Conservation (phyloP, 257 asterid genomes). For the Thymus quinquecostatus region DNA sequence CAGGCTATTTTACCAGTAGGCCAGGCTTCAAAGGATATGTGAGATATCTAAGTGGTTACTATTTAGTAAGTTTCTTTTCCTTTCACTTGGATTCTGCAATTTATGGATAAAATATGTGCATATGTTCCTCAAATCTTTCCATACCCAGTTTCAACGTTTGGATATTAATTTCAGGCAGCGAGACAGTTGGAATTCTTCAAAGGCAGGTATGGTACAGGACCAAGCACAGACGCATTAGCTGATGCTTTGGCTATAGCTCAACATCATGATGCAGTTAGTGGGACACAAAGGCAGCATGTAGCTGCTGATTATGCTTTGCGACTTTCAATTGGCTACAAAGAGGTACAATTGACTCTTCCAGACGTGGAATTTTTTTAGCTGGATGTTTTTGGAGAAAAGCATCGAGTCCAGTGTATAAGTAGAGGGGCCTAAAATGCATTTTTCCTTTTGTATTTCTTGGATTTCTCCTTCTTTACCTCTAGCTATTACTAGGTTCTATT, state of each 20-base stretch:
- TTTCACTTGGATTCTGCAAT: conserved; percentile 29
- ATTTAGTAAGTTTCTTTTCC: conserved; percentile 50
- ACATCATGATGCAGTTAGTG: conserved; percentile 86
- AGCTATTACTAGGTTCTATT: conserved; percentile 1
- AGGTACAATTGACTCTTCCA: conserved; percentile 45
- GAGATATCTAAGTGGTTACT: conserved; percentile 71
- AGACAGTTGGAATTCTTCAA: conserved; percentile 69
- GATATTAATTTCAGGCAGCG: conserved; percentile 59
- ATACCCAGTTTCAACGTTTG: conserved; percentile 16
- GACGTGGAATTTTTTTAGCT: not conserved
- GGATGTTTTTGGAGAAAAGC: not conserved
- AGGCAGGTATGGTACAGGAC: conserved; percentile 60
- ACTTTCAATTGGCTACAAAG: conserved; percentile 64
- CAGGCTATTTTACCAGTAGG: conserved; percentile 85
- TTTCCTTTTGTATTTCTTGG: not conserved
- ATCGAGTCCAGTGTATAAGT: not conserved
- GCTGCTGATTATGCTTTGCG: conserved; percentile 83
- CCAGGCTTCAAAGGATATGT: conserved; percentile 77
- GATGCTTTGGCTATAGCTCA: conserved; percentile 85
- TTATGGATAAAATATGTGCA: not conserved
- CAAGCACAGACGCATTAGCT: conserved; percentile 64
- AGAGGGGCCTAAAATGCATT: not conserved
- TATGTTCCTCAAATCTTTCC: conserved; percentile 19
- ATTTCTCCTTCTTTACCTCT: conserved; percentile 26
- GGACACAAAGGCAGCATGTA: conserved; percentile 79